A percentile compares a stretch with the other conserved stretches of the same genome.
These are phyloP conservation scores for Penicillium psychrosexuale DNA, from an alignment of 2,329 filamentous ascomycete species.

Conservation along the genomic window DNA sequence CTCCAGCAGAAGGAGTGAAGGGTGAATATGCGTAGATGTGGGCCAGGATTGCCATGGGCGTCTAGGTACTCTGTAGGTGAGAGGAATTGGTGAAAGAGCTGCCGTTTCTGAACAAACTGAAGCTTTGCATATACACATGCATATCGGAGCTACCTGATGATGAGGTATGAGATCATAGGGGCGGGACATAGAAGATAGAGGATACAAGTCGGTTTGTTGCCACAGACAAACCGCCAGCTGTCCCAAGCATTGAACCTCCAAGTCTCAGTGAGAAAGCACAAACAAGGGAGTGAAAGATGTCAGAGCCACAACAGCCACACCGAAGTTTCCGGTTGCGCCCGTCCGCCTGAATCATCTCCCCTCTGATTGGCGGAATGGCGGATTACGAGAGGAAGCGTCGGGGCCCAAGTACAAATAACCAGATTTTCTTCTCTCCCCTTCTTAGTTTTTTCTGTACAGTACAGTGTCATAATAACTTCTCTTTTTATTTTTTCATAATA, in stretches of 20 bases:
- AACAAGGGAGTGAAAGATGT: not conserved
- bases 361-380: conserved; percentile 33
- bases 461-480: conserved; percentile 17
- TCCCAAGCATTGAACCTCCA: not conserved
- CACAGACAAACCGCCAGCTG: not conserved
- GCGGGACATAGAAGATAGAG: not conserved
- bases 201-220: not conserved
- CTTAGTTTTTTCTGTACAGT: conserved; percentile 19
- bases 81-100: not conserved
- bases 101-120: too few relatives aligned
- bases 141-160: conserved; percentile 9
- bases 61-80: not conserved
- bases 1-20: conserved; percentile 5
- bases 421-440: conserved; percentile 31
- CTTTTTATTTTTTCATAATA: conserved; percentile 14
- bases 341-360: conserved; percentile 33
- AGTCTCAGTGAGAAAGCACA: not conserved
- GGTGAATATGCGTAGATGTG: not conserved
- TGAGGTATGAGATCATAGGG: conserved; percentile 21
- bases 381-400: conserved; percentile 38
- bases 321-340: conserved; percentile 36
- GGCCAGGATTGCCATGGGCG: not conserved
- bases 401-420: conserved; percentile 38
- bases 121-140: not conserved
- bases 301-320: conserved; percentile 8